phyloP scores from a whole-genome alignment of 352 stramenopile genomes.

The Globisporangium emineosum region DNA sequence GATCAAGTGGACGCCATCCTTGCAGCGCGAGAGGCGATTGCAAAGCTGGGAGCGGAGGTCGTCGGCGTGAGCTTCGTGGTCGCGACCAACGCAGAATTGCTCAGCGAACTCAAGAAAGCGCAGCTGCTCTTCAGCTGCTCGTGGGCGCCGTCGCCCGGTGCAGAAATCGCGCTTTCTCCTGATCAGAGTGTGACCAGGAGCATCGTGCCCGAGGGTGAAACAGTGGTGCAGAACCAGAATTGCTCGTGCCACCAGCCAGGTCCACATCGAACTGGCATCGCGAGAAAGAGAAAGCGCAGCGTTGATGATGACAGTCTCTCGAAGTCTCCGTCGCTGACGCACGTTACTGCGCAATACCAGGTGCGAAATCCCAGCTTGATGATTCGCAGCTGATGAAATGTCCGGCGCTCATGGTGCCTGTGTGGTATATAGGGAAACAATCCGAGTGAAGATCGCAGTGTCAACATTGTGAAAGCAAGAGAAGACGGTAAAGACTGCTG shows the following conservation, averaged over 20 bases:
- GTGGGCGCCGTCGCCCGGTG: conserved; percentile 40
- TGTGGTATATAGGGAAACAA: conserved; percentile 36
- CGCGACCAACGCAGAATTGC: conserved; percentile 30
- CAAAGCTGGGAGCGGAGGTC: conserved; percentile 38
- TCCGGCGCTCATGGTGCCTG: too few relatives aligned
- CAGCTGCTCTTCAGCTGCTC: conserved; percentile 44
- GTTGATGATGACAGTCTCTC: conserved; percentile 8
- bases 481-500: conserved; percentile 39
- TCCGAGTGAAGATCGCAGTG: conserved; percentile 63
- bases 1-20: conserved; percentile 39
- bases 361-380: too few relatives aligned
- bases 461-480: conserved; percentile 41
- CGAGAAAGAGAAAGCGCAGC: conserved; percentile 12
- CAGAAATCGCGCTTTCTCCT: conserved; percentile 22
- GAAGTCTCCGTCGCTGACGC: conserved; percentile 21
- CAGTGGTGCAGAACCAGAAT: conserved; percentile 4
- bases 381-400: too few relatives aligned
- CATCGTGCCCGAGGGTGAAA: conserved; percentile 1
- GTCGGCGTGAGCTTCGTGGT: conserved; percentile 49
- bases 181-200: conserved; percentile 11
- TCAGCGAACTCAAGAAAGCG: conserved; percentile 32
- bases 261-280: neutral
- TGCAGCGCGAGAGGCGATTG: conserved; percentile 39
- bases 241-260: conserved; percentile 20
- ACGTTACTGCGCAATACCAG: conserved; percentile 61